Evolutionary conservation across 2,329 filamentous ascomycete species (phyloP).

Genomic region (Aureobasidium sp.): DNA sequence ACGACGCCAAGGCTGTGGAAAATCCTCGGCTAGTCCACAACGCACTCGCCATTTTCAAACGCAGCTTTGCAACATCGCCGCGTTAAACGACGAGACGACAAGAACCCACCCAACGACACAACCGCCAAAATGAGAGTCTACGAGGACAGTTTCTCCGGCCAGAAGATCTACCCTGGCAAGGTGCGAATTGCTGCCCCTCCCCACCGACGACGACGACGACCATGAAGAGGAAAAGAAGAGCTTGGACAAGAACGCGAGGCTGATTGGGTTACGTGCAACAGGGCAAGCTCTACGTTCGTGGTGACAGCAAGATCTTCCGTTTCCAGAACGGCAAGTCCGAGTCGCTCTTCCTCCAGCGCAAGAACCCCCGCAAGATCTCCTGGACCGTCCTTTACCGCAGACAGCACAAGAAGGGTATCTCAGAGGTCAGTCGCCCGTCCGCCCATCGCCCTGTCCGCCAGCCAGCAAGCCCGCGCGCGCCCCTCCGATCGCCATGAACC

Average conservation of each 20-base stretch:
- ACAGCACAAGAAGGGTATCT: conserved; percentile 99
- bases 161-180: conserved; percentile 77
- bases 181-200: conserved; percentile 40
- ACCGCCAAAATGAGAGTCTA: conserved; percentile 60
- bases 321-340: conserved; percentile 99
- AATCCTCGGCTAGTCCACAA: background rate
- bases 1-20: background rate
- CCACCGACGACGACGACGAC: background rate
- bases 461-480: background rate
- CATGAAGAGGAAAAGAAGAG: background rate
- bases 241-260: conserved; percentile 12
- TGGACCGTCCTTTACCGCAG: conserved; percentile 98
- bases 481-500: background rate
- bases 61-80: conserved; percentile 6
- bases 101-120: conserved; percentile 15
- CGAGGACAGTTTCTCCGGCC: conserved; percentile 70
- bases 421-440: conserved; percentile 69
- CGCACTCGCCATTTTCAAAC: conserved; percentile 4
- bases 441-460: background rate
- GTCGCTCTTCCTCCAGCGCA: conserved; percentile 99
- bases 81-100: conserved; percentile 10
- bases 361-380: conserved; percentile 99
- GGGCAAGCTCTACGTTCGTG: conserved; percentile 99
- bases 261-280: conserved; percentile 37
- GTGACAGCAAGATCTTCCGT: conserved; percentile 99